Evolutionary conservation across 176 grass and related monocot species (phyloP).

Genomic region (Elymus sibiricus): DNA sequence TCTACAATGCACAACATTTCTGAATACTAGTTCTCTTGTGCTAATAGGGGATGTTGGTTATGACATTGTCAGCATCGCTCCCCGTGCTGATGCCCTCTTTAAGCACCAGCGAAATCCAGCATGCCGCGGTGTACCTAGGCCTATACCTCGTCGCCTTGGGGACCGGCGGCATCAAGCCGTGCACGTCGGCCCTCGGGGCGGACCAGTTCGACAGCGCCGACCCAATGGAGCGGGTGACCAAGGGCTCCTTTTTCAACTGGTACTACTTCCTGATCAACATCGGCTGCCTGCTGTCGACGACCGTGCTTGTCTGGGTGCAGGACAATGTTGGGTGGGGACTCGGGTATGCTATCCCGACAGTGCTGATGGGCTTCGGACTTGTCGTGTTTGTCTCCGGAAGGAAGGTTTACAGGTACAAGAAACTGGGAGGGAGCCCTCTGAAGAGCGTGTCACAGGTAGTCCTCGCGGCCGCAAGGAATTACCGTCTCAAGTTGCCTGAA

Average conservation of each 20-base stretch:
- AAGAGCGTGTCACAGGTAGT: neutral
- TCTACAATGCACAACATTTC: neutral
- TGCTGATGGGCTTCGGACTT: neutral
- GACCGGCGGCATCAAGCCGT: neutral
- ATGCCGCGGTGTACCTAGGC: neutral
- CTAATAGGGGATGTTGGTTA: neutral
- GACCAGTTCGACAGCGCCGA: neutral
- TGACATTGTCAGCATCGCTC: neutral
- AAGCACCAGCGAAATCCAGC: neutral
- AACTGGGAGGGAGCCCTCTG: neutral
- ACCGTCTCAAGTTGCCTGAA: neutral
- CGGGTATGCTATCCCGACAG: neutral
- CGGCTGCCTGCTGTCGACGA: neutral
- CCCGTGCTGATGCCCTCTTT: neutral
- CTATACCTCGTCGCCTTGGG: neutral
- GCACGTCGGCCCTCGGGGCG: neutral
- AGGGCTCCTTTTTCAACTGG: constrained; percentile 15
- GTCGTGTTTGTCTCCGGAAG: neutral
- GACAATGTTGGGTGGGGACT: neutral
- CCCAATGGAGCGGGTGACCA: neutral
- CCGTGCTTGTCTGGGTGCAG: neutral
- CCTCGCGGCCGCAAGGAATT: neutral
- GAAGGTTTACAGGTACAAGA: neutral
- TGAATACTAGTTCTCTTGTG: neutral
- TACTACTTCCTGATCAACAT: neutral